A percentile compares a stretch with the other conserved stretches of the same genome.
These are phyloP conservation scores for Fusarium sp. DNA, from an alignment of 2,329 filamentous ascomycete species.

Conservation along the genomic window DNA sequence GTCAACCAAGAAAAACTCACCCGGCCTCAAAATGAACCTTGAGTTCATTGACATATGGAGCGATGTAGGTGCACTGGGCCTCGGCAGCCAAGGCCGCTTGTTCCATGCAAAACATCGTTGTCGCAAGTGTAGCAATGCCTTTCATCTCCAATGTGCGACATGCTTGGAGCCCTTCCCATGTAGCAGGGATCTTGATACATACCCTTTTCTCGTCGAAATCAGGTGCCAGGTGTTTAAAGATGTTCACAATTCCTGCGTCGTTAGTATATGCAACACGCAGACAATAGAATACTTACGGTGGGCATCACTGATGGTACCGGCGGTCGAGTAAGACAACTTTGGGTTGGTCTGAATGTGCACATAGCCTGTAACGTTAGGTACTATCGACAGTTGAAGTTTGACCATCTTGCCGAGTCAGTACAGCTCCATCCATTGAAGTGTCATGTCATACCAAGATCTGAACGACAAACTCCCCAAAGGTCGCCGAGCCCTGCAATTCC, in stretches of 20 bases:
- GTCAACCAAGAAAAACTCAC: conserved; percentile 50
- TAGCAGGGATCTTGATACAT: conserved; percentile 74
- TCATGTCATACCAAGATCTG: conserved; percentile 63
- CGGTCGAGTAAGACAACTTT: conserved; percentile 63
- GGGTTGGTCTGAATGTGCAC: conserved; percentile 74
- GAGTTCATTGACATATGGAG: conserved; percentile 75
- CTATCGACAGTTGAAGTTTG: conserved; percentile 65
- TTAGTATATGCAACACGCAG: rapidly evolving
- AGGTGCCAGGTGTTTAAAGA: conserved; percentile 42
- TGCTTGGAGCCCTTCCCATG: conserved; percentile 73
- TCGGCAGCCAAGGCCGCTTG: conserved; percentile 71
- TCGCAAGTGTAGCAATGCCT: conserved; percentile 71
- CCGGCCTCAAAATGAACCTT: conserved; percentile 70
- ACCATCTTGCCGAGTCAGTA: conserved; percentile 61
- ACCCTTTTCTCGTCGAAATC: conserved; percentile 61
- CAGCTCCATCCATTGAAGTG: rapidly evolving
- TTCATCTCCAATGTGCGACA: conserved; percentile 65
- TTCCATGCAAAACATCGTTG: conserved; percentile 72
- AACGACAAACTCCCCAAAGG: conserved; percentile 63
- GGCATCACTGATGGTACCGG: conserved; percentile 64
- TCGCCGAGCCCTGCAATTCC: conserved; percentile 37
- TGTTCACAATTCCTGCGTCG: conserved; percentile 60
- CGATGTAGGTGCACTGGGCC: conserved; percentile 71
- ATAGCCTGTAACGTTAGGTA: conserved; percentile 62
- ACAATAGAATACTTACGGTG: conserved; percentile 55